A percentile compares a stretch with the other conserved stretches of the same genome.
Conservation (phyloP, 176 grass and related monocot species). For the Eleusine coracana region DNA sequence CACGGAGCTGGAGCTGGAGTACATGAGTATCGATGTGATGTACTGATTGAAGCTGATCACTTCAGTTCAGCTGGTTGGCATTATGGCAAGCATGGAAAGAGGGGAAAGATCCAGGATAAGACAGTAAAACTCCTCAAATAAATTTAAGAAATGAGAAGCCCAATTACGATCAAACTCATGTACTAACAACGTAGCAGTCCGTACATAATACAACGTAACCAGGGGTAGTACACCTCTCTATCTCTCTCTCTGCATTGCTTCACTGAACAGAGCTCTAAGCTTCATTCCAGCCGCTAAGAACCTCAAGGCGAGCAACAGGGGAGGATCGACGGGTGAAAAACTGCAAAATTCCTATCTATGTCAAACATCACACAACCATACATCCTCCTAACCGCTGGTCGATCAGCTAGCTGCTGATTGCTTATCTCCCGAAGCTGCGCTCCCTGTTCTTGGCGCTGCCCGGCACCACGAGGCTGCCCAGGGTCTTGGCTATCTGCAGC, state of each 20-base stretch:
- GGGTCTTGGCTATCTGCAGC: conserved; percentile 41
- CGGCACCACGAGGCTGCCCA: conserved; percentile 36
- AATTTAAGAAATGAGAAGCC: not conserved
- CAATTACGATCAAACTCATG: not conserved
- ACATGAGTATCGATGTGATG: not conserved
- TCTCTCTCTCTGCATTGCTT: not conserved
- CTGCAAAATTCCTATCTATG: conserved; percentile 3
- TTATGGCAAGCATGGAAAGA: not conserved
- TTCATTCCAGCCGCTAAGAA: too few relatives aligned
- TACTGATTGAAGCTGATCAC: too few relatives aligned
- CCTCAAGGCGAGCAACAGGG: not conserved
- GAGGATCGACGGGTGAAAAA: not conserved
- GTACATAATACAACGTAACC: not conserved
- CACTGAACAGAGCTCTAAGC: conserved; percentile 8
- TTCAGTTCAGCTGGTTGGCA: too few relatives aligned
- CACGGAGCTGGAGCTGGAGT: too few relatives aligned
- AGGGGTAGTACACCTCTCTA: not conserved
- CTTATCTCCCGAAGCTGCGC: conserved; percentile 36
- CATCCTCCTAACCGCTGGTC: not conserved
- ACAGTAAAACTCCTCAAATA: too few relatives aligned
- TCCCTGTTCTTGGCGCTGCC: conserved; percentile 33
- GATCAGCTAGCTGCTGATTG: not conserved
- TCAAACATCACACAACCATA: not conserved
- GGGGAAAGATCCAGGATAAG: not conserved
- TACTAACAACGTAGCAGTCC: not conserved